Evolutionary conservation across 345 rosid species (phyloP).

Genomic region (Cochlearia excelsa): DNA sequence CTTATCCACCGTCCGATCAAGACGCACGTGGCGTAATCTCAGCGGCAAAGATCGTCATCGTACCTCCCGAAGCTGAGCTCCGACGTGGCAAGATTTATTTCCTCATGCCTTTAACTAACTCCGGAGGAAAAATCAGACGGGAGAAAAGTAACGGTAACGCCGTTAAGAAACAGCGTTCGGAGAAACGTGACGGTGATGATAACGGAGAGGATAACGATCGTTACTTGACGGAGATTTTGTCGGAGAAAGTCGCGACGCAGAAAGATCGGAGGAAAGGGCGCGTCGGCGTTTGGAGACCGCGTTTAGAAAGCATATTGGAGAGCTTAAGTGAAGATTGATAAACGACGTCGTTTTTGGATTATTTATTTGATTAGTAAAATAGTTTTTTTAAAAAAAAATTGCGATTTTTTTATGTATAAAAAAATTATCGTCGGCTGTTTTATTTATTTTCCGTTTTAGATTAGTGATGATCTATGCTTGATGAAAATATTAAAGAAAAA

Average conservation of each 20-base stretch:
- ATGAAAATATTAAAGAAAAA: no score
- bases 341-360: no score
- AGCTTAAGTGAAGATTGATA: not conserved
- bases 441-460: no score
- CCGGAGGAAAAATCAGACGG: slow-evolving; percentile 18
- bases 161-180: slow-evolving; percentile 18
- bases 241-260: slow-evolving; percentile 73
- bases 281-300: slow-evolving; percentile 92
- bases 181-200: slow-evolving; percentile 19
- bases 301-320: slow-evolving; percentile 83
- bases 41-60: slow-evolving; percentile 70
- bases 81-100: slow-evolving; percentile 94
- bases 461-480: no score
- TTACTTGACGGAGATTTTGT: slow-evolving; percentile 87
- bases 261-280: slow-evolving; percentile 87
- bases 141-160: slow-evolving; percentile 7
- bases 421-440: no score
- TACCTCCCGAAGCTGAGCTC: slow-evolving; percentile 90
- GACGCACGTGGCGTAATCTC: slow-evolving; percentile 47
- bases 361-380: no score
- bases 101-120: slow-evolving; percentile 60
- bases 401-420: no score
- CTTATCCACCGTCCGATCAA: slow-evolving; percentile 48
- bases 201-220: slow-evolving; percentile 36
- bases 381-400: no score